These are phyloP conservation scores for Arabidopsis thaliana DNA, from an alignment of 345 rosid species.

Conservation along the genomic window DNA sequence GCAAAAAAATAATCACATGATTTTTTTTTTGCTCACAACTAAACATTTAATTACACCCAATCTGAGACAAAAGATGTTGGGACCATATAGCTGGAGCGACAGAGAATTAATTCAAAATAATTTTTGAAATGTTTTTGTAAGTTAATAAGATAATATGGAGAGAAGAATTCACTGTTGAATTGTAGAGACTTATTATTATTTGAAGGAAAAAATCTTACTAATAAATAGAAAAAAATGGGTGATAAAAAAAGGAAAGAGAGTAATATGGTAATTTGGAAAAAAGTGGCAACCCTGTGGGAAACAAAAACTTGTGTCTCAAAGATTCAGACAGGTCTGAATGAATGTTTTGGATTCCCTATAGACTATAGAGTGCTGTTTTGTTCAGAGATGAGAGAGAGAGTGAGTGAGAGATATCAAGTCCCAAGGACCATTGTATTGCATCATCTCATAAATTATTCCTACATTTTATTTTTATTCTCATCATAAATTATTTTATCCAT, in stretches of 20 bases:
- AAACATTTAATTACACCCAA: conserved; percentile 38
- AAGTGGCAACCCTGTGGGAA: conserved; percentile 43
- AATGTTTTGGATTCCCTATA: conserved; percentile 49
- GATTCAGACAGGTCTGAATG: conserved; percentile 54
- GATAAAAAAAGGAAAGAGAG: conserved; percentile 19
- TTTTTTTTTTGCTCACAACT: neutral
- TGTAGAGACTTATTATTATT: neutral
- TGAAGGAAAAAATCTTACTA: neutral
- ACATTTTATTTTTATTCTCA: neutral
- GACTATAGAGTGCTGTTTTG: conserved; percentile 37
- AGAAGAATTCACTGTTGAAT: neutral
- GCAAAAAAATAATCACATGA: conserved; percentile 29
- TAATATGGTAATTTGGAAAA: conserved; percentile 35
- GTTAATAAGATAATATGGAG: conserved; percentile 1
- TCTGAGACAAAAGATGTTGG: conserved; percentile 39
- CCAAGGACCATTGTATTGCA: conserved; percentile 50
- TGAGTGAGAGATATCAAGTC: conserved; percentile 33
- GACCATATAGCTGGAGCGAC: conserved; percentile 49
- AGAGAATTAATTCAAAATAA: conserved; percentile 26
- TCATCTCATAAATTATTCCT: conserved; percentile 34
- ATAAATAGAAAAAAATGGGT: conserved; percentile 3
- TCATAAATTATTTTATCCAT: conserved; percentile 6
- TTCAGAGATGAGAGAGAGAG: conserved; percentile 42
- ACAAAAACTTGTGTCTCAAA: conserved; percentile 52
- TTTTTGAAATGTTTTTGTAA: neutral